A percentile compares a stretch with the other conserved stretches of the same genome.
Evolutionary conservation across 2,329 filamentous ascomycete genomes (phyloP).

Genomic region (Cercospora sesami): DNA sequence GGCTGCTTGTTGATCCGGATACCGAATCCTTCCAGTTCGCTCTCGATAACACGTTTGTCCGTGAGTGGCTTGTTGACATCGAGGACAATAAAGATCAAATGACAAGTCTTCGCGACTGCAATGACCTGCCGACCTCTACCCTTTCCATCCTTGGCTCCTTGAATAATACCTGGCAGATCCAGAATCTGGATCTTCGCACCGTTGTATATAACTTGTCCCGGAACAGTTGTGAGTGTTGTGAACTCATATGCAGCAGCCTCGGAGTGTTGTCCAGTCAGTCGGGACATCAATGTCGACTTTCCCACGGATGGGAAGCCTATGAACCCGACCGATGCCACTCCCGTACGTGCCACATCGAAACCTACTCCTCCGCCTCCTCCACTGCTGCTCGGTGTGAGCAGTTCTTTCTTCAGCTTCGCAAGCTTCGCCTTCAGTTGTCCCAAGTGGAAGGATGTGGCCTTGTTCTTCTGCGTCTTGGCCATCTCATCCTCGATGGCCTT

Average conservation of each 20-base stretch:
- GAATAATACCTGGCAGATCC: constrained; percentile 96
- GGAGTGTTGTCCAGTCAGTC: constrained; percentile 91
- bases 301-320: constrained; percentile 98
- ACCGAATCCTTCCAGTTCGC: constrained; percentile 92
- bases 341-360: constrained; percentile 96
- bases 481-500: constrained; percentile 98
- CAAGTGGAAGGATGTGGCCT: constrained; percentile 43
- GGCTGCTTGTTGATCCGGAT: constrained; percentile 97
- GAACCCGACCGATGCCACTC: constrained; percentile 95
- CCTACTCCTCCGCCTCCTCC: constrained; percentile 78
- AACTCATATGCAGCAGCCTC: constrained; percentile 98
- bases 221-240: constrained; percentile 95
- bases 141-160: constrained; percentile 96
- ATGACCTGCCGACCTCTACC: constrained; percentile 98
- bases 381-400: constrained; percentile 76
- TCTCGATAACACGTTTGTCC: constrained; percentile 93
- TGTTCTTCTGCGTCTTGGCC: constrained; percentile 83
- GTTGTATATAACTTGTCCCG: constrained; percentile 93
- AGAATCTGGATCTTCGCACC: constrained; percentile 98
- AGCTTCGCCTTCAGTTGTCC: constrained; percentile 95
- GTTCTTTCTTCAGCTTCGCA: constrained; percentile 94
- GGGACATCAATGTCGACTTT: constrained; percentile 97
- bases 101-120: constrained; percentile 96
- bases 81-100: constrained; percentile 96
- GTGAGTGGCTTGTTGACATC: constrained; percentile 98